These are phyloP conservation scores for Hirsutella minnesotensis DNA, from an alignment of 2,329 filamentous ascomycete species.

Conservation along the genomic window DNA sequence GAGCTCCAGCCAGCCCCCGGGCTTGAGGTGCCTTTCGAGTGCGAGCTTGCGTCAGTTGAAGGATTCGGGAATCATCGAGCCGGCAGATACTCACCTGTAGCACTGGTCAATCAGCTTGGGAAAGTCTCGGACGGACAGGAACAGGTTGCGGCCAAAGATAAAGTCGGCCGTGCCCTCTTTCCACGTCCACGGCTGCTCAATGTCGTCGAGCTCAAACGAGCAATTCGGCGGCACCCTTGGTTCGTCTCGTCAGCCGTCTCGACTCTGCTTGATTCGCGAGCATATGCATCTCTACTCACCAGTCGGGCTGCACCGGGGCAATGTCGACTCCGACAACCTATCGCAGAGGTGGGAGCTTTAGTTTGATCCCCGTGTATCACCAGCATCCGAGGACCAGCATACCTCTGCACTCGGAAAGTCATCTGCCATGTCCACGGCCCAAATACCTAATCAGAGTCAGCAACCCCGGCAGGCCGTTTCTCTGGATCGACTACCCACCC, in stretches of 20 bases:
- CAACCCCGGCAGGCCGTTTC: too few species aligned
- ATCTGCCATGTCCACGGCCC: slow-evolving; percentile 28
- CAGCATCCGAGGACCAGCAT: too few species aligned
- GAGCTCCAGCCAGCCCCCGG: slow-evolving; percentile 22
- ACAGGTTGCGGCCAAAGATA: slow-evolving; percentile 19
- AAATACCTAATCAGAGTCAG: slow-evolving; percentile 13
- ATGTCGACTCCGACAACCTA: slow-evolving; percentile 15
- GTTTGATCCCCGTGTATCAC: too few species aligned
- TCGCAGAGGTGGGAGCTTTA: neutral
- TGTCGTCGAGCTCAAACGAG: slow-evolving; percentile 23
- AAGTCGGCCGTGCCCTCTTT: slow-evolving; percentile 23
- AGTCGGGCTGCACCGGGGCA: slow-evolving; percentile 12
- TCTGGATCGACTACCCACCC: slow-evolving; percentile 6
- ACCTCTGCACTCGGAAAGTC: slow-evolving; percentile 11
- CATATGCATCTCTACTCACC: slow-evolving; percentile 3
- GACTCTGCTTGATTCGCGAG: too few species aligned
- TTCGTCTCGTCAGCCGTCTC: too few species aligned
- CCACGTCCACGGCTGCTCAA: slow-evolving; percentile 23
- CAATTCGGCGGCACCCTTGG: slow-evolving; percentile 23
- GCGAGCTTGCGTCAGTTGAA: neutral
- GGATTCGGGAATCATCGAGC: neutral
- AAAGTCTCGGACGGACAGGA: slow-evolving; percentile 17
- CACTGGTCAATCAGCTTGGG: slow-evolving; percentile 20
- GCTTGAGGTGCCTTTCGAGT: slow-evolving; percentile 14
- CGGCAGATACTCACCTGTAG: slow-evolving; percentile 16